phyloP scores from a whole-genome alignment of 495 filamentous ascomycete genomes.

The Pyrenopolyporus hunteri region DNA sequence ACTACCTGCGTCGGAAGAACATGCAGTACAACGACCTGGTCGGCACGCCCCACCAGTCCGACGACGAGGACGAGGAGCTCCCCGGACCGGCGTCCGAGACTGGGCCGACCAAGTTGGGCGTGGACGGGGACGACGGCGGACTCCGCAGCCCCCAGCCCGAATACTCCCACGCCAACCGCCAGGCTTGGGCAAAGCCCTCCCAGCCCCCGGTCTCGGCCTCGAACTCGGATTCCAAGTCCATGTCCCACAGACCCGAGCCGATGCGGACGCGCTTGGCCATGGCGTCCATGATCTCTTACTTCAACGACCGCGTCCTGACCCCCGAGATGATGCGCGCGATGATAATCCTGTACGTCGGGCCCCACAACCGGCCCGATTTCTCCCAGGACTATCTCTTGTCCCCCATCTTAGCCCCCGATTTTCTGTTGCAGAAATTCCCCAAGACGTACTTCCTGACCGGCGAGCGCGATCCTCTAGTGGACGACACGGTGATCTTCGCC shows the following conservation, averaged over 20 bases:
- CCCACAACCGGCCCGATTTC: conserved; percentile 91
- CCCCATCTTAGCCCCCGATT: conserved; percentile 86
- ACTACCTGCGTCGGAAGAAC: conserved; percentile 77
- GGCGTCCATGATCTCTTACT: conserved; percentile 96
- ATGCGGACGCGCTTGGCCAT: conserved; percentile 87
- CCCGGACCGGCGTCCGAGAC: conserved; percentile 22
- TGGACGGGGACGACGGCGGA: conserved; percentile 15
- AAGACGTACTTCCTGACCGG: conserved; percentile 93
- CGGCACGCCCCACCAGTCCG: conserved; percentile 70
- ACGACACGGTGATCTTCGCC: conserved; percentile 95
- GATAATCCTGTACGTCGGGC: conserved; percentile 97
- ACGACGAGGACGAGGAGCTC: conserved; percentile 60
- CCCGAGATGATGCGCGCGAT: conserved; percentile 99
- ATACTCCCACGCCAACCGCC: conserved; percentile 49
- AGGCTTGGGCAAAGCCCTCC: conserved; percentile 45
- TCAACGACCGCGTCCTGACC: conserved; percentile 91
- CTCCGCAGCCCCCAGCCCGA: conserved; percentile 48
- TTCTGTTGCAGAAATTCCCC: conserved; percentile 79
- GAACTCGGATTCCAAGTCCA: conserved; percentile 26
- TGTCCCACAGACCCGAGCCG: conserved; percentile 63
- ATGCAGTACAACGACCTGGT: conserved; percentile 62
- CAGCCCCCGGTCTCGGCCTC: conserved; percentile 30
- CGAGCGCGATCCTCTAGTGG: conserved; percentile 92
- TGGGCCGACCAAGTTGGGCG: conserved; percentile 18
- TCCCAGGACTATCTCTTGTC: conserved; percentile 87